Evolutionary conservation across 2,329 filamentous ascomycete genomes (phyloP).

Genomic region (Pseudogymnoascus sp.): DNA sequence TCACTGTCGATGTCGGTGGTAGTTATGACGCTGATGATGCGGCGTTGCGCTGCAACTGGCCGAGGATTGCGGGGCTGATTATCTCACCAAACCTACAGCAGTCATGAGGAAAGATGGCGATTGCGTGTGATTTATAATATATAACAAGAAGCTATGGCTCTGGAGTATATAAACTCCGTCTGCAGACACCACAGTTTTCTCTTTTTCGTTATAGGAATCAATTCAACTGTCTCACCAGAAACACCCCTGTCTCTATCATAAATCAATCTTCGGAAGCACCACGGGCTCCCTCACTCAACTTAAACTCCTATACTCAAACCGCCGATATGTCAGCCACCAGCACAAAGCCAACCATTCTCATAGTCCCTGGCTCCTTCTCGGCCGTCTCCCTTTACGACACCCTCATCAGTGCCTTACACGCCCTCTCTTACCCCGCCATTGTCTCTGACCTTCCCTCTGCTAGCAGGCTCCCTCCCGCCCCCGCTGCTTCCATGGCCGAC

Average conservation of each 20-base stretch:
- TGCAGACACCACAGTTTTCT: neutral
- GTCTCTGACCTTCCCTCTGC: conserved; percentile 18
- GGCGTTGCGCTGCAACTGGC: neutral
- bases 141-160: neutral
- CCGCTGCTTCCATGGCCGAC: conserved; percentile 27
- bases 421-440: conserved; percentile 16
- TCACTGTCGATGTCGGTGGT: neutral
- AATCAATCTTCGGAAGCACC: neutral
- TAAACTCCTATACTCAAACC: neutral
- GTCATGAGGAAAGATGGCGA: neutral
- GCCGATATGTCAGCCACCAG: neutral
- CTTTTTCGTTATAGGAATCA: neutral
- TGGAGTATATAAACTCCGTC: neutral
- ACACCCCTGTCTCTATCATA: neutral
- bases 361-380: conserved; percentile 24
- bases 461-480: conserved; percentile 15
- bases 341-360: conserved; percentile 21
- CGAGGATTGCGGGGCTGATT: neutral
- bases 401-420: conserved; percentile 15
- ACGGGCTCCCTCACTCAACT: neutral
- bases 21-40: neutral
- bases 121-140: neutral
- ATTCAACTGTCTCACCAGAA: neutral
- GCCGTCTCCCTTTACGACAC: conserved; percentile 18
- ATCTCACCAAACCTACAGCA: neutral